Percentiles rank a stretch among this genome's conserved stretches.
Evolutionary conservation across 148 eudicot genomes (phyloP).

Genomic region (Camellia japonica): DNA sequence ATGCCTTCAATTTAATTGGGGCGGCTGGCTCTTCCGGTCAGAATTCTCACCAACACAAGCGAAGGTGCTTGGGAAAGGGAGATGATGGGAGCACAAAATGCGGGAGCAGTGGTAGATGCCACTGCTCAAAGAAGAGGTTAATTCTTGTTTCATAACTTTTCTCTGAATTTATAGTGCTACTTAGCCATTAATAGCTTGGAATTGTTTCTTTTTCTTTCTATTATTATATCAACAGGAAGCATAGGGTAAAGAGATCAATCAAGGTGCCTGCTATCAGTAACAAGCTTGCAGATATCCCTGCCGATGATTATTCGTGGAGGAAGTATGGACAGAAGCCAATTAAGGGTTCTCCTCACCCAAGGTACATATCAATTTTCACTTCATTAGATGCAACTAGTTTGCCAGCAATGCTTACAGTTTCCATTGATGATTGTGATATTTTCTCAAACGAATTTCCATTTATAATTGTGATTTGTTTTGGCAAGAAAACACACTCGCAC

Average conservation of each 20-base stretch:
- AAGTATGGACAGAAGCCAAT: constrained; percentile 98
- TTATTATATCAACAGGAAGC: constrained; percentile 51
- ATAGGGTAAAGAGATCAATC: constrained; percentile 81
- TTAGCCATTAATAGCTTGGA: background rate
- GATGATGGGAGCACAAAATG: constrained; percentile 78
- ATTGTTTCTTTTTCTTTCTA: constrained; percentile 12
- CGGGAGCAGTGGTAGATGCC: constrained; percentile 69
- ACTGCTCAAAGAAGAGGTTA: constrained; percentile 94
- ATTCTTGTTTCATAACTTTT: background rate
- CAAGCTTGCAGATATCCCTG: constrained; percentile 94
- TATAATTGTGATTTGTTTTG: background rate
- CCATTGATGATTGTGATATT: background rate
- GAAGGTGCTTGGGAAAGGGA: constrained; percentile 59
- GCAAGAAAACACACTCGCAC: background rate
- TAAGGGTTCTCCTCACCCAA: constrained; percentile 97
- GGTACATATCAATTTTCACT: constrained; percentile 41
- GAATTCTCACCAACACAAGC: constrained; percentile 44
- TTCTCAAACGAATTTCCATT: background rate
- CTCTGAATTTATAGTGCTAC: constrained; percentile 10
- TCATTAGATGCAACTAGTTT: background rate
- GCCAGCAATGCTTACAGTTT: background rate
- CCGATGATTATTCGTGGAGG: constrained; percentile 94
- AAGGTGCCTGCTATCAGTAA: constrained; percentile 96
- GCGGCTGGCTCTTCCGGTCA: constrained; percentile 55
- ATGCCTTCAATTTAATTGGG: constrained; percentile 56